Conservation (phyloP, 352 stramenopile genomes). For the Pilasporangium apinafurcum region DNA sequence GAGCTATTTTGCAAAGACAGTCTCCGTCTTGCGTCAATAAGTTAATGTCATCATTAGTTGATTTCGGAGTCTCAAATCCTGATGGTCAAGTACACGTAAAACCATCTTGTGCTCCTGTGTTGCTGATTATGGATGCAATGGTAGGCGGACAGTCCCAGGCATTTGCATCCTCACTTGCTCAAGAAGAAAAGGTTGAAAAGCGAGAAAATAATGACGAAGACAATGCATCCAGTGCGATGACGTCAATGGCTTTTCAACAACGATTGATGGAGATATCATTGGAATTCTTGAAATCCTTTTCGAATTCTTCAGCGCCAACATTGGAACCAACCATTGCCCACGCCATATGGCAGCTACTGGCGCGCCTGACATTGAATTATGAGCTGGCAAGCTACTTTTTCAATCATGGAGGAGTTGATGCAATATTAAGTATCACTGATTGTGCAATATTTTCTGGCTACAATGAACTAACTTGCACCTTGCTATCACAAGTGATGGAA, state of each 20-base stretch:
- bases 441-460: slow-evolving; percentile 55
- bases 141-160: slow-evolving; percentile 2
- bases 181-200: background rate
- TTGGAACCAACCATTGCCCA: slow-evolving; percentile 36
- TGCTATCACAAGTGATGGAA: slow-evolving; percentile 73
- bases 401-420: slow-evolving; percentile 42
- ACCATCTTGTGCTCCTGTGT: slow-evolving; percentile 42
- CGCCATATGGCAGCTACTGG: slow-evolving; percentile 67
- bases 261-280: slow-evolving; percentile 32
- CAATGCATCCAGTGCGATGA: slow-evolving; percentile 1
- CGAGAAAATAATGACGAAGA: slow-evolving; percentile 8
- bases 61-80: slow-evolving; percentile 16
- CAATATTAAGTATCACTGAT: slow-evolving; percentile 41
- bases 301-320: background rate
- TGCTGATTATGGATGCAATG: slow-evolving; percentile 65
- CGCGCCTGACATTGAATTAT: slow-evolving; percentile 64
- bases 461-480: slow-evolving; percentile 56
- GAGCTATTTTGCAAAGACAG: slow-evolving; percentile 28
- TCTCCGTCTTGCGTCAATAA: slow-evolving; percentile 38
- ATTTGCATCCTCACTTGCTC: slow-evolving; percentile 3
- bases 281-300: slow-evolving; percentile 12
- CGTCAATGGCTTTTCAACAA: slow-evolving; percentile 19
- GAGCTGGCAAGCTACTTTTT: slow-evolving; percentile 63
- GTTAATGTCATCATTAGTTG: no score
- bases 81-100: slow-evolving; percentile 5